Percentiles rank a stretch among this genome's conserved stretches.
Conservation (phyloP, 768 basidiomycete genomes). For the Sporobolomyces pararoseus region DNA sequence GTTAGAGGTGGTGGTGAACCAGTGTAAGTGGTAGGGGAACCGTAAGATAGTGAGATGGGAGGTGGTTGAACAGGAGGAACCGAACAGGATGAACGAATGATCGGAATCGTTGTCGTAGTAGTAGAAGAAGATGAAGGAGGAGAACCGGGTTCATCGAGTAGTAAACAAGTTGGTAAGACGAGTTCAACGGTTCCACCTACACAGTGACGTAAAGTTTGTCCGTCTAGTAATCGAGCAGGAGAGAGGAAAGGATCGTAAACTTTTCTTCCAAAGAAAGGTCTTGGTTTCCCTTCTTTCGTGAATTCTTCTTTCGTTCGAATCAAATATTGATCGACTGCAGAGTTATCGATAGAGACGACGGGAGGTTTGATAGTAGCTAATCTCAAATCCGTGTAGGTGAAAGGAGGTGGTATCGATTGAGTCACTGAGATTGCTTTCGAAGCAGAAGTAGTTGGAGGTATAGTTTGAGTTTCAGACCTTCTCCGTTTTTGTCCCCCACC, state of each 20-base stretch:
- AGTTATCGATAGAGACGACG: constrained; percentile 25
- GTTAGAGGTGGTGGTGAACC: constrained; percentile 16
- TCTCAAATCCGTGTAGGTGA: constrained; percentile 21
- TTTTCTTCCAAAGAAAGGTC: constrained; percentile 37
- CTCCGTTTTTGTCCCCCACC: too few species aligned
- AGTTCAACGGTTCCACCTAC: too few species aligned
- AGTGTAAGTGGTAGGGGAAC: constrained; percentile 14
- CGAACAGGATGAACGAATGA: constrained; percentile 1
- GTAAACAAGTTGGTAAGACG: constrained; percentile 33
- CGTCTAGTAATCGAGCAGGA: too few species aligned
- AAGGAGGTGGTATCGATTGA: constrained; percentile 33
- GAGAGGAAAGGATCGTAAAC: constrained; percentile 44
- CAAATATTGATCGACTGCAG: constrained; percentile 9
- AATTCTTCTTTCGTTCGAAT: not conserved
- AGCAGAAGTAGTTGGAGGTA: too few species aligned
- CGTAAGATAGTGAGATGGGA: constrained; percentile 19
- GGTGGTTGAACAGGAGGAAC: constrained; percentile 2
- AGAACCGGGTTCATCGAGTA: constrained; percentile 39
- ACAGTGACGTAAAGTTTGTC: too few species aligned
- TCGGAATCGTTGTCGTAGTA: not conserved
- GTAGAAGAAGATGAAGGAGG: constrained; percentile 3
- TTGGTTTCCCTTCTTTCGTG: not conserved
- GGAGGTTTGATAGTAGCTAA: constrained; percentile 26
- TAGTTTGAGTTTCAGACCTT: constrained; percentile 4
- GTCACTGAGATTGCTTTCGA: too few species aligned